Percentiles rank a stretch among this genome's conserved stretches.
Conservation (phyloP, 2,329 filamentous ascomycete species). For the Diaporthe sp. region DNA sequence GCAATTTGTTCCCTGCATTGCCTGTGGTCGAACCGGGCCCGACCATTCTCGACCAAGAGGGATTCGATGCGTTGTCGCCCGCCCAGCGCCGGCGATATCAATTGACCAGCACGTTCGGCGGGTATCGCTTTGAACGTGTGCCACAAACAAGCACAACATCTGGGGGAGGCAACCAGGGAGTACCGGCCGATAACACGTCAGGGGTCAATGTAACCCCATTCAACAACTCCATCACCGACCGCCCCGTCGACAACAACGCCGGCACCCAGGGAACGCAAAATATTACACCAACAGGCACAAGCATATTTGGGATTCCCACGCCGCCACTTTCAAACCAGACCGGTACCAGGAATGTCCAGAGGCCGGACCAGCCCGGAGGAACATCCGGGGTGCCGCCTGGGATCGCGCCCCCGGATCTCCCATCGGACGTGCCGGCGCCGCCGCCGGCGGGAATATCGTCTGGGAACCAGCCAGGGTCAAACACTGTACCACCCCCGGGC, state of each 20-base stretch:
- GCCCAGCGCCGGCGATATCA: background rate
- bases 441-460: background rate
- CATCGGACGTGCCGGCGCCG: background rate
- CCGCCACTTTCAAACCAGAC: background rate
- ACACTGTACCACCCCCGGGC: background rate
- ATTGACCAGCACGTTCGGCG: background rate
- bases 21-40: no score
- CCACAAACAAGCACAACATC: background rate
- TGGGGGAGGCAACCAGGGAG: background rate
- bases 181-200: background rate
- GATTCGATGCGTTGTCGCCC: background rate
- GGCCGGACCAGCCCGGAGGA: background rate
- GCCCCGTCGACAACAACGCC: background rate
- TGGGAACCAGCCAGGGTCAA: background rate
- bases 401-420: background rate
- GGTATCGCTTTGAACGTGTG: conserved; percentile 6
- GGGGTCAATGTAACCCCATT: background rate
- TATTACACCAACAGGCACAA: background rate
- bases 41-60: background rate
- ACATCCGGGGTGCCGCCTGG: background rate
- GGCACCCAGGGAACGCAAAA: background rate
- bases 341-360: background rate
- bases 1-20: background rate
- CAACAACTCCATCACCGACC: background rate
- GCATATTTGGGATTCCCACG: background rate